Percentiles rank a stretch among this genome's conserved stretches.
Conservation (phyloP, 1,284 basidiomycete species). For the Mycocalia duriaeana region DNA sequence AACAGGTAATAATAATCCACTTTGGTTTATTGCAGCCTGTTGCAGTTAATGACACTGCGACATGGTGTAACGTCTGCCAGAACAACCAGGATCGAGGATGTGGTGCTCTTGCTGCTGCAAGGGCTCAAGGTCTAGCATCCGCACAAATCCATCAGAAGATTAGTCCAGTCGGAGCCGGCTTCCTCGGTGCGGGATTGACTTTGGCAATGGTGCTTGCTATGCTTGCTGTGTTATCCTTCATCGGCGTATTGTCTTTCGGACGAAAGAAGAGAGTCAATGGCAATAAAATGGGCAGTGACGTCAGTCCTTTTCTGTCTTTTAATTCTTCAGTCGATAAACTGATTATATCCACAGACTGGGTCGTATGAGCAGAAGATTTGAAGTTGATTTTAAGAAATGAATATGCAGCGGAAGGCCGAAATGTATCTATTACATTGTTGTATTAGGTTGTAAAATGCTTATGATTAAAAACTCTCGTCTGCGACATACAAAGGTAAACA, state of each 20-base stretch:
- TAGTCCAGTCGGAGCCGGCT: slow-evolving; percentile 56
- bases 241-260: slow-evolving; percentile 42
- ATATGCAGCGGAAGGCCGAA: too few relatives aligned
- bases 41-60: slow-evolving; percentile 45
- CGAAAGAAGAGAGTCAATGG: too few relatives aligned
- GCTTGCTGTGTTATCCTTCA: slow-evolving; percentile 36
- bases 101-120: slow-evolving; percentile 37
- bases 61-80: slow-evolving; percentile 57
- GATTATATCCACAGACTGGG: too few relatives aligned
- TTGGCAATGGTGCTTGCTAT: slow-evolving; percentile 37
- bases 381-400: too few relatives aligned
- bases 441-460: too few relatives aligned
- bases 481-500: too few relatives aligned
- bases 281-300: not conserved
- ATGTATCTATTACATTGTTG: too few relatives aligned
- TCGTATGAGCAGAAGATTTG: too few relatives aligned
- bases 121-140: slow-evolving; percentile 24
- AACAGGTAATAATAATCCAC: not conserved
- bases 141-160: slow-evolving; percentile 31
- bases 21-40: slow-evolving; percentile 34
- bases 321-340: too few relatives aligned
- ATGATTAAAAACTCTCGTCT: too few relatives aligned
- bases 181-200: slow-evolving; percentile 59
- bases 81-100: slow-evolving; percentile 57
- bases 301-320: not conserved